Base-by-base conservation (phyloP, 2,329 filamentous ascomycete species). In the Colletotrichum salicis region DNA sequence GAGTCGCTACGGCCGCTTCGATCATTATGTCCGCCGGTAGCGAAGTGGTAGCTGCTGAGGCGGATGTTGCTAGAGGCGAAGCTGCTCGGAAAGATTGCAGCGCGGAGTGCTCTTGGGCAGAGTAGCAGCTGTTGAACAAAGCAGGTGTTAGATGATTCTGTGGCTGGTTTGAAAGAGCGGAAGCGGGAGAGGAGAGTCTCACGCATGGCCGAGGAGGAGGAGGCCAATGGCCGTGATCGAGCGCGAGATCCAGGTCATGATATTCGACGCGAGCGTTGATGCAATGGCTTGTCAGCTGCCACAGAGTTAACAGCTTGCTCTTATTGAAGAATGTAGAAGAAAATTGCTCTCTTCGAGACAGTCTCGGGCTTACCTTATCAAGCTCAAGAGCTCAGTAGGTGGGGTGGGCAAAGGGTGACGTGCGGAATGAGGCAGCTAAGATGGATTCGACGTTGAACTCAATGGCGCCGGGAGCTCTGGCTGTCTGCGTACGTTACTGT, bases 71-170 rank as follows among this genome's bases (percentile, higher is more conserved):
- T 10, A 72, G 22, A 3, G 35, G 57, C 27, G 57, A 72, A 62
- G 86, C 84, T 64, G 82, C 80, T 65, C 84, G 83, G 76, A 87
- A 86, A 67, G 91, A 89, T 76, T 91, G 90, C 61, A 97, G 89
- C 27, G 91, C 87, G 7, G 94, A 93, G 84, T 97, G 94, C 84
- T 99, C 96, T 82, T 97, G 93, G 58, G 95, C 95, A 63, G 96
- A 99, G 84, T 98, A 99, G 84, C 95, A 97, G 74, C 96, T 99
- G 78, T 71, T 52, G 61, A 35, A 51, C 59, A 19, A 57, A 48
- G 27, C 56, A 11, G 55, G 45, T 48, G 55, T 64, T 35, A 41
- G 29, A 37, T 61, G 33, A 13, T 24, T 45, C 5, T 13, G 5
- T 24, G 27, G 35, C 24, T 22, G 10, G 41, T 19, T 2, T 19